Conservation (phyloP, 257 asterid species). For the Ballota nigra region DNA sequence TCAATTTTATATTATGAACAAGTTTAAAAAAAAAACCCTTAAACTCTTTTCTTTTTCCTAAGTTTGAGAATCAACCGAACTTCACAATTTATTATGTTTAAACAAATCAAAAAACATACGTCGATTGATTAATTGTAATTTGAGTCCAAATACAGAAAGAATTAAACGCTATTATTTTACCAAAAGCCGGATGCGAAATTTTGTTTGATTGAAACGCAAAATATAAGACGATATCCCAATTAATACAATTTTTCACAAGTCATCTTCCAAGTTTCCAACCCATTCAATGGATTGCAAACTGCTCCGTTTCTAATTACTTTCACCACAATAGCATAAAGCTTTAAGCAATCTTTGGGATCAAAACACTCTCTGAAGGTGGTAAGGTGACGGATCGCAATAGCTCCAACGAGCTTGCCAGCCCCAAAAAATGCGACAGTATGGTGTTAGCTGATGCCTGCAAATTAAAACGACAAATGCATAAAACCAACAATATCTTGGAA, state of each 20-base stretch:
- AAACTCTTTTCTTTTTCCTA: too few relatives aligned
- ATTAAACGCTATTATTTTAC: not conserved
- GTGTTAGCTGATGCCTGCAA: conserved; percentile 92
- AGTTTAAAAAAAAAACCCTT: too few relatives aligned
- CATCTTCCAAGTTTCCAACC: not conserved
- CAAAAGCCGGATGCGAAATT: not conserved
- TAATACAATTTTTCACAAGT: conserved; percentile 8
- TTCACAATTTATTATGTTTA: too few relatives aligned
- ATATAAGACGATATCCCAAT: not conserved
- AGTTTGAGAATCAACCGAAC: too few relatives aligned
- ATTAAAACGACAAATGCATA: not conserved
- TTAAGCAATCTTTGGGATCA: conserved; percentile 64
- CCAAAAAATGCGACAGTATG: conserved; percentile 85
- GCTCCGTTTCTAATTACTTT: not conserved
- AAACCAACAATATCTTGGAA: not conserved
- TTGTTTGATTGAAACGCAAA: conserved; percentile 4
- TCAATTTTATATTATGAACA: too few relatives aligned
- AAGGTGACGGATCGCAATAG: conserved; percentile 86
- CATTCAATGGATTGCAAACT: conserved; percentile 18
- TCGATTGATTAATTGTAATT: too few relatives aligned
- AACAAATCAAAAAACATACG: too few relatives aligned
- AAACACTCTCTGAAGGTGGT: conserved; percentile 66
- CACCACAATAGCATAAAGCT: not conserved
- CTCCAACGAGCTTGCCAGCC: conserved; percentile 81
- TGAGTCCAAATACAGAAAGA: too few relatives aligned